Conservation (phyloP, 352 stramenopile genomes). For the Phytophthora palmivora region DNA sequence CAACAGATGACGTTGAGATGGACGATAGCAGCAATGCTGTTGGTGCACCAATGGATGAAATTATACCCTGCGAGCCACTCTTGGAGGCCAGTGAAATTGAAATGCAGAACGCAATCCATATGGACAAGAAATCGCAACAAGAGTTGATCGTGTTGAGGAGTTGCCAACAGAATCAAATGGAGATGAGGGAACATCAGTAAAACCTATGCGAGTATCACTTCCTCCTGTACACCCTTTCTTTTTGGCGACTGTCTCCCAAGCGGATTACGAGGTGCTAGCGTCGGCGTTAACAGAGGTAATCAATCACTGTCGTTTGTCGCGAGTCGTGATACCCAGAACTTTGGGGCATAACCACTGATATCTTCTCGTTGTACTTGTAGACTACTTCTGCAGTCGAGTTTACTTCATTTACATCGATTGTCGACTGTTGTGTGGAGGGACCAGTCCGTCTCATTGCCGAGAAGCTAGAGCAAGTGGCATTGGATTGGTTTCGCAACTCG, state of each 20-base stretch:
- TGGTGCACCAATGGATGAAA: conserved; percentile 2
- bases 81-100: conserved; percentile 10
- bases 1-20: conserved; percentile 24
- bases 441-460: conserved; percentile 48
- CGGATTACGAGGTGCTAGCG: conserved; percentile 31
- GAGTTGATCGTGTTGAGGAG: conserved; percentile 3
- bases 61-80: neutral
- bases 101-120: conserved; percentile 10
- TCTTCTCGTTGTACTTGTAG: conserved; percentile 17
- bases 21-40: conserved; percentile 5
- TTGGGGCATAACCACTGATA: conserved; percentile 1
- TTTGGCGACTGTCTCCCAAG: conserved; percentile 18
- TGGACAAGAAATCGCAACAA: conserved; percentile 3
- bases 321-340: too few relatives aligned
- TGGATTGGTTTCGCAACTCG: conserved; percentile 51
- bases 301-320: too few relatives aligned
- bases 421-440: conserved; percentile 45
- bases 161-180: conserved; percentile 5
- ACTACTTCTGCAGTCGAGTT: conserved; percentile 27
- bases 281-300: conserved; percentile 30
- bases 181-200: neutral
- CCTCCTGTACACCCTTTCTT: conserved; percentile 42
- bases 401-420: conserved; percentile 54
- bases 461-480: conserved; percentile 53
- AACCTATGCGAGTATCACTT: conserved; percentile 26